Conservation (phyloP, 345 rosid species). For the Reutealis trisperma region DNA sequence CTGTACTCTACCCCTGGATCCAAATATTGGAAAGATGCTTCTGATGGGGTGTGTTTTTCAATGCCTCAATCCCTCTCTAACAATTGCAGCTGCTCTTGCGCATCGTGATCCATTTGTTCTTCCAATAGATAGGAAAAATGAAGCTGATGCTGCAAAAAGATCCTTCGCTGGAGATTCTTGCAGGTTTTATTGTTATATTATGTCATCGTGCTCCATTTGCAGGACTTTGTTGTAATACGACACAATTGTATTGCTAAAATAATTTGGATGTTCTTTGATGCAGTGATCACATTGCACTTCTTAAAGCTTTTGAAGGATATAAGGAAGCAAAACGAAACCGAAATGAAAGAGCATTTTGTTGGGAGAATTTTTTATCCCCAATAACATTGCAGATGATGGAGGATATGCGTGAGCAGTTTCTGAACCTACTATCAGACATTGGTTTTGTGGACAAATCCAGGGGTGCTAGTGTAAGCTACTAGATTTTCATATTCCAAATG, state of each 20-base stretch:
- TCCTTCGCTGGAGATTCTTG: slow-evolving; percentile 92
- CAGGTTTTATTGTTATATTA: slow-evolving; percentile 51
- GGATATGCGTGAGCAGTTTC: slow-evolving; percentile 92
- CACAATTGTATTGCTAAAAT: slow-evolving; percentile 7
- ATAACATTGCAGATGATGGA: slow-evolving; percentile 89
- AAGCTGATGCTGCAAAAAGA: slow-evolving; percentile 89
- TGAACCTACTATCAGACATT: slow-evolving; percentile 74
- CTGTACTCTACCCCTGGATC: slow-evolving; percentile 80
- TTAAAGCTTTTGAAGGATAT: slow-evolving; percentile 87
- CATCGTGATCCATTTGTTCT: slow-evolving; percentile 91
- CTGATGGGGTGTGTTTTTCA: slow-evolving; percentile 90
- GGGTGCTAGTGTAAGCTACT: slow-evolving; percentile 65
- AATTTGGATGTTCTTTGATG: slow-evolving; percentile 23
- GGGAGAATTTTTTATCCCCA: slow-evolving; percentile 84
- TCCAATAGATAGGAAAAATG: slow-evolving; percentile 75
- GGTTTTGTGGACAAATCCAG: slow-evolving; percentile 91
- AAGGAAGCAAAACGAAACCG: slow-evolving; percentile 70
- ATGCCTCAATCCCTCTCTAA: slow-evolving; percentile 90
- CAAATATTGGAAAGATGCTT: slow-evolving; percentile 97
- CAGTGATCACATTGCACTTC: slow-evolving; percentile 97
- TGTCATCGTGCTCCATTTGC: slow-evolving; percentile 7
- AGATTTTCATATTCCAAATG: slow-evolving; percentile 5
- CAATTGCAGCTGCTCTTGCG: slow-evolving; percentile 93
- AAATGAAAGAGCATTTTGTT: slow-evolving; percentile 71
- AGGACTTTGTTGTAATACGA: not conserved